phyloP scores from a whole-genome alignment of 2,329 filamentous ascomycete genomes.

The Phoma sp. region DNA sequence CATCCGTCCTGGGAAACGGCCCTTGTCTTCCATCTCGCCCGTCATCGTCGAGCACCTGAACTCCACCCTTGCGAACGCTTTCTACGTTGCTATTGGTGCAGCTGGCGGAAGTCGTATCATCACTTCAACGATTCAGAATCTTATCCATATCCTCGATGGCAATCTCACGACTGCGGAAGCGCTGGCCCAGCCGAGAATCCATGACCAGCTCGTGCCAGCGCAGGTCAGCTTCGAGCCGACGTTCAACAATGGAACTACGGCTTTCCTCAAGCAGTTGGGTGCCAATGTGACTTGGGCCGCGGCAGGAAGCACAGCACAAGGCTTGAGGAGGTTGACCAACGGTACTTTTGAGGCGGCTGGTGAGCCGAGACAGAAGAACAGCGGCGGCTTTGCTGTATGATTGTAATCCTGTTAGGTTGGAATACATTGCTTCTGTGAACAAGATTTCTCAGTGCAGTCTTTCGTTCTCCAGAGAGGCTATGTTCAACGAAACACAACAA shows the following conservation, averaged over 20 bases:
- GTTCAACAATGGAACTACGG: slow-evolving; percentile 71
- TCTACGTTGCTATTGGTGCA: slow-evolving; percentile 75
- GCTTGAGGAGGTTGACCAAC: slow-evolving; percentile 65
- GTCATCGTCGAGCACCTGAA: slow-evolving; percentile 74
- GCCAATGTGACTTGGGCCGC: slow-evolving; percentile 77
- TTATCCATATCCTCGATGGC: slow-evolving; percentile 76
- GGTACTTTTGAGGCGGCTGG: slow-evolving; percentile 79
- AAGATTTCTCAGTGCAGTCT: no score
- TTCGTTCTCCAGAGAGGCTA: no score
- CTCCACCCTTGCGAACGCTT: slow-evolving; percentile 53
- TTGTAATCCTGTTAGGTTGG: no score
- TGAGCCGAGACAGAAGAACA: slow-evolving; percentile 77
- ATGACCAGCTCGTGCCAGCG: slow-evolving; percentile 84
- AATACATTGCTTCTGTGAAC: no score
- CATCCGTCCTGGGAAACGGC: slow-evolving; percentile 80
- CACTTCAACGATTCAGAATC: slow-evolving; percentile 76
- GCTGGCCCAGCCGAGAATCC: slow-evolving; percentile 71
- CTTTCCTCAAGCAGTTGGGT: slow-evolving; percentile 67
- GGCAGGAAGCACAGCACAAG: slow-evolving; percentile 75
- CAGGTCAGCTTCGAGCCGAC: slow-evolving; percentile 70
- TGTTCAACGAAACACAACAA: no score
- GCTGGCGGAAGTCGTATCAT: slow-evolving; percentile 86
- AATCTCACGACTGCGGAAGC: slow-evolving; percentile 67
- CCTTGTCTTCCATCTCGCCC: slow-evolving; percentile 82
- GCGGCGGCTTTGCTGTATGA: slow-evolving; percentile 67